phyloP scores from a whole-genome alignment of 2,329 filamentous ascomycete genomes.

The Metarhizium sp. region DNA sequence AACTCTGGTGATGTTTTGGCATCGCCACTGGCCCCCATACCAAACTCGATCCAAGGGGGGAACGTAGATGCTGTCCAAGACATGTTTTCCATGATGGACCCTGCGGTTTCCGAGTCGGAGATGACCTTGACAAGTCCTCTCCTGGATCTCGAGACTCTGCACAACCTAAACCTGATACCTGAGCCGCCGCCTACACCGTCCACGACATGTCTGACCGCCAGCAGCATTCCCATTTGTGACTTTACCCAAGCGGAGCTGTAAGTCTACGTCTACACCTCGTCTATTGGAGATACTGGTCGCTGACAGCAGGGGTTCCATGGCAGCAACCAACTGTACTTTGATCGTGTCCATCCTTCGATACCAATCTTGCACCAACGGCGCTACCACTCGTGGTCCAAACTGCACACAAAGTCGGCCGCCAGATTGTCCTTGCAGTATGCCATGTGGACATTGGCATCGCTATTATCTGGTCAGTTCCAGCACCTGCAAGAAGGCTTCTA shows the following conservation, averaged over 20 bases:
- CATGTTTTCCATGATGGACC: not conserved
- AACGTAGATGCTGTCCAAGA: not conserved
- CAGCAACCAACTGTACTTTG: constrained; percentile 13
- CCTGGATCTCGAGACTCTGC: not conserved
- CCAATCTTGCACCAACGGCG: constrained; percentile 11
- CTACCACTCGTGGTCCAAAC: constrained; percentile 8
- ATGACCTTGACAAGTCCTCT: not conserved
- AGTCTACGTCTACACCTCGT: not conserved
- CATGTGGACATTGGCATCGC: constrained; percentile 26
- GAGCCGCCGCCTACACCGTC: not conserved
- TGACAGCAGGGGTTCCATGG: not conserved
- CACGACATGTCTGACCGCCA: not conserved
- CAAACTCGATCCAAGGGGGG: not conserved
- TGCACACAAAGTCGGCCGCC: not conserved
- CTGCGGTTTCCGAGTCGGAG: not conserved
- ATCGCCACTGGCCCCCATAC: not conserved
- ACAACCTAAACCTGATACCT: not conserved
- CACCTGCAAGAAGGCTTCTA: constrained; percentile 7
- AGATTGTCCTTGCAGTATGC: constrained; percentile 21
- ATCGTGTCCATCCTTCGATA: constrained; percentile 10
- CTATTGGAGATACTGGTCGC: not conserved
- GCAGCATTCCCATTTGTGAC: not conserved
- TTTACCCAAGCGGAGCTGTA: constrained; percentile 9
- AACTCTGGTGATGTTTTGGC: not conserved
- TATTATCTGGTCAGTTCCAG: constrained; percentile 21